Evolutionary conservation across 2,329 filamentous ascomycete species (phyloP).

Genomic region (Pseudocercospora fijiensis): DNA sequence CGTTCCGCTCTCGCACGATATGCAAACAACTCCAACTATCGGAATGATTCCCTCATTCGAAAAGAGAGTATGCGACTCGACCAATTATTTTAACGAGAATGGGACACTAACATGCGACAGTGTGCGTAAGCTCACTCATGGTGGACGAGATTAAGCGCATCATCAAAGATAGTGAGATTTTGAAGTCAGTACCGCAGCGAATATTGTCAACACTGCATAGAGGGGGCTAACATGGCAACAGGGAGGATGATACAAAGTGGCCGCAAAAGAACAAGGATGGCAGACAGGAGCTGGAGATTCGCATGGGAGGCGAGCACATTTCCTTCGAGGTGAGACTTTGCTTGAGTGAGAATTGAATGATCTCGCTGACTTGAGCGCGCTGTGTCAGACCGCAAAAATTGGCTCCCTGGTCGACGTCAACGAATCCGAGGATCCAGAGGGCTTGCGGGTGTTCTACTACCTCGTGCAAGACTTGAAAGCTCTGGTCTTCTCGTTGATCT

Average conservation of each 20-base stretch:
- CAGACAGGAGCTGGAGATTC: conserved; percentile 91
- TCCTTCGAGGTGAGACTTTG: conserved; percentile 81
- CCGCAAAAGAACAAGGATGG: conserved; percentile 99
- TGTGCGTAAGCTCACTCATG: conserved; percentile 91
- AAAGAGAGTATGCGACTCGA: conserved; percentile 81
- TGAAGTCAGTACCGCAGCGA: conserved; percentile 65
- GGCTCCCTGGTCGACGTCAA: conserved; percentile 95
- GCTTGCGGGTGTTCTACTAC: conserved; percentile 96
- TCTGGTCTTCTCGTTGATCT: conserved; percentile 92
- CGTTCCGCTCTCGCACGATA: conserved; percentile 92
- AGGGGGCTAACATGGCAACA: conserved; percentile 41
- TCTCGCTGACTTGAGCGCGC: not conserved
- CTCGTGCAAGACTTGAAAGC: conserved; percentile 97
- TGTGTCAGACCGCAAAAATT: conserved; percentile 85
- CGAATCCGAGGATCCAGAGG: conserved; percentile 93
- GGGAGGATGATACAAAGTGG: conserved; percentile 98
- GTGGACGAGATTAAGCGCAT: conserved; percentile 96
- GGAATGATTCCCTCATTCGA: conserved; percentile 95
- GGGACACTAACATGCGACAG: conserved; percentile 49
- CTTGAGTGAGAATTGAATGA: not conserved
- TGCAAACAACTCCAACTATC: conserved; percentile 99
- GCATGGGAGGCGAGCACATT: conserved; percentile 91
- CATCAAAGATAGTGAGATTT: conserved; percentile 93
- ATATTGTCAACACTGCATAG: not conserved
- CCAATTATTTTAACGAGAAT: not conserved